Evolutionary conservation across 2,329 filamentous ascomycete species (phyloP), one percentile per base, ranked within the genome.

Genomic region (Lecanicillium sp.): DNA sequence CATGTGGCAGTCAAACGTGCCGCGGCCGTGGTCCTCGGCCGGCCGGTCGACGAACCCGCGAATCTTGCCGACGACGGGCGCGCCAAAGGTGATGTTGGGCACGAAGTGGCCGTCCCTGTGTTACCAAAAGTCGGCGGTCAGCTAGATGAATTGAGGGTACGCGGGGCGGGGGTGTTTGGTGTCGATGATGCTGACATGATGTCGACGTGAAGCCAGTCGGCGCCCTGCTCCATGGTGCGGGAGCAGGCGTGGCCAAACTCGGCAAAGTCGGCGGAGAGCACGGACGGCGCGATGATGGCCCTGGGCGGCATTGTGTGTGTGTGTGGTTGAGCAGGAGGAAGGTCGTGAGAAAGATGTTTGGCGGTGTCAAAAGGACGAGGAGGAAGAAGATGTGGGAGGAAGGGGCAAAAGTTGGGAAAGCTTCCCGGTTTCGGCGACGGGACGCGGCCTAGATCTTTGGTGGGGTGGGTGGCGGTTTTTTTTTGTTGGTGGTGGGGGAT

Each of bases 1-100:
- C 93, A 98, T 97, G 71, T 98, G 93, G 77, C 93, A 98, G 70
- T 98, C 93, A 66, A 98, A 98, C 12, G 91, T 97, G 53, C 93
- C 93, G 58, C 84, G 86, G 45, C 87, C 90, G 56, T 85, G 74
- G 27, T 77, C 77, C 44, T 77, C 72, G 33, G 75, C 74, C 3
- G 90, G 90, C 57, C 78, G 77, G 49, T 88, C 84, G 59, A 98
- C 90, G 60, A 95, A 87, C 38, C 79, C 75, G 54, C 93, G 83
- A 60, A 98, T 93, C 74, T 91, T 95, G 58, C 89, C 91, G 38
- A 98, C 93, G 30, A 98, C 90, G 5, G 91, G 90, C 17, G 91
- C 84, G 51, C 93, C 93, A 62, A 97, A 96, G 40, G 93, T 97
- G 68, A 98, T 90, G 72, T 98, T 98, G 44, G 93, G 93, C 35